phyloP scores from a whole-genome alignment of 2,329 filamentous ascomycete genomes.

The Metarhizium rileyi region DNA sequence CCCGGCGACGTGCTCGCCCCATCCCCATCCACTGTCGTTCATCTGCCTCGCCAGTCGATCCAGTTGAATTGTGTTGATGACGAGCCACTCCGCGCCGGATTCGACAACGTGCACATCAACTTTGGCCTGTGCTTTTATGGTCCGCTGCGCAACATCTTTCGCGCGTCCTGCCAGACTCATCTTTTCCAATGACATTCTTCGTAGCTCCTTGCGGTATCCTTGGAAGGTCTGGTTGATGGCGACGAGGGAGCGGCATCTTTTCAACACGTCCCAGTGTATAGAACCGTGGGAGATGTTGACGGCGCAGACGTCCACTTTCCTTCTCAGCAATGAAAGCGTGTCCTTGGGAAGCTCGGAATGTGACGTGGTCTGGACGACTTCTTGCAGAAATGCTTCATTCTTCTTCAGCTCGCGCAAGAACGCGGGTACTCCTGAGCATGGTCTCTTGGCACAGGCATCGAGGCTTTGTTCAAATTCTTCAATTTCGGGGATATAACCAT shows the following conservation, averaged over 20 bases:
- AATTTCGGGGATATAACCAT: slow-evolving; percentile 11
- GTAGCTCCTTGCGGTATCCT: slow-evolving; percentile 18
- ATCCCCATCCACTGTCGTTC: slow-evolving; percentile 31
- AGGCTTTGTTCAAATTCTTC: slow-evolving; percentile 10
- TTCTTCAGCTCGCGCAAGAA: slow-evolving; percentile 10
- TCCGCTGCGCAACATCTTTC: slow-evolving; percentile 20
- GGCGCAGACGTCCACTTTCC: slow-evolving; percentile 15
- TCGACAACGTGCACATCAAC: slow-evolving; percentile 27
- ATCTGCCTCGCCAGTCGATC: slow-evolving; percentile 28
- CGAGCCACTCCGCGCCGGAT: slow-evolving; percentile 25
- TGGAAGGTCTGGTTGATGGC: slow-evolving; percentile 24
- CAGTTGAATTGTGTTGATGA: slow-evolving; percentile 19
- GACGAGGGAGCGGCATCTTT: slow-evolving; percentile 20
- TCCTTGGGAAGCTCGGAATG: slow-evolving; percentile 4
- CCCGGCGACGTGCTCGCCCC: slow-evolving; percentile 25
- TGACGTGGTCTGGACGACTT: slow-evolving; percentile 7
- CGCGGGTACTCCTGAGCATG: slow-evolving; percentile 14
- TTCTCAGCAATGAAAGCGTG: slow-evolving; percentile 8
- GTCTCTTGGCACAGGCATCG: slow-evolving; percentile 3
- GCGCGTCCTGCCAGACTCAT: slow-evolving; percentile 14
- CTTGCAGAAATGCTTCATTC: slow-evolving; percentile 10
- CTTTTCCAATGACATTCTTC: slow-evolving; percentile 15
- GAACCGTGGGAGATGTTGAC: slow-evolving; percentile 14
- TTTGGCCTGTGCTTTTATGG: slow-evolving; percentile 23
- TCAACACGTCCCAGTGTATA: slow-evolving; percentile 23